These are phyloP conservation scores for Dryas octopetala DNA, from an alignment of 306 rosid species.

Conservation along the genomic window DNA sequence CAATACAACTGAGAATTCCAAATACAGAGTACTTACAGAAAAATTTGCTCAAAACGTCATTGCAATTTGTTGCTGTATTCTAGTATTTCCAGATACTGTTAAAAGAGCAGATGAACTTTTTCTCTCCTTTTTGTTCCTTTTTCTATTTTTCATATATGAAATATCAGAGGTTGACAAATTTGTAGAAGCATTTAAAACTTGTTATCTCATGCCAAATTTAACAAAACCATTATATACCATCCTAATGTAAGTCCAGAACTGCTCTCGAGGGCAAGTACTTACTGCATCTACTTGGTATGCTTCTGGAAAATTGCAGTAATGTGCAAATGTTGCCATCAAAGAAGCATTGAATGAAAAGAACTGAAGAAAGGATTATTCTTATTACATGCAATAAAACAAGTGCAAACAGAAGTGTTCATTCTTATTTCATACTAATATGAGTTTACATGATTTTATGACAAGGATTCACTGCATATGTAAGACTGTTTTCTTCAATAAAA, in stretches of 20 bases:
- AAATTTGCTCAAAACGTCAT: neutral
- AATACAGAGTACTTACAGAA: neutral
- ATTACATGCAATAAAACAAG: conserved; percentile 14
- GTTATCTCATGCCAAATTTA: neutral
- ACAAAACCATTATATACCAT: neutral
- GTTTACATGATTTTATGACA: neutral
- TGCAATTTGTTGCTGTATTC: neutral
- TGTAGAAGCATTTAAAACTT: neutral
- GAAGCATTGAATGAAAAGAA: neutral
- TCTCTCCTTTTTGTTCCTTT: neutral
- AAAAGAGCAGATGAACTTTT: neutral
- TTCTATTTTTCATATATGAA: neutral
- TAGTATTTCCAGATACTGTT: neutral
- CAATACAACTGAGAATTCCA: conserved; percentile 12
- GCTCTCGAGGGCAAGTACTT: neutral
- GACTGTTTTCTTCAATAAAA: neutral
- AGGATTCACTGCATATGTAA: neutral
- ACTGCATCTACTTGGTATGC: neutral
- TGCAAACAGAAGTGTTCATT: neutral
- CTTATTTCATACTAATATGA: neutral
- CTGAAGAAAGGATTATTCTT: neutral
- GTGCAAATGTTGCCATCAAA: neutral
- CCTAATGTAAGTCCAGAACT: conserved; percentile 6
- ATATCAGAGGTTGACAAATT: neutral
- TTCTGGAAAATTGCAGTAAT: neutral